Evolutionary conservation across 1,139 yeast genomes (phyloP).

Genomic region (Candida albicans): DNA sequence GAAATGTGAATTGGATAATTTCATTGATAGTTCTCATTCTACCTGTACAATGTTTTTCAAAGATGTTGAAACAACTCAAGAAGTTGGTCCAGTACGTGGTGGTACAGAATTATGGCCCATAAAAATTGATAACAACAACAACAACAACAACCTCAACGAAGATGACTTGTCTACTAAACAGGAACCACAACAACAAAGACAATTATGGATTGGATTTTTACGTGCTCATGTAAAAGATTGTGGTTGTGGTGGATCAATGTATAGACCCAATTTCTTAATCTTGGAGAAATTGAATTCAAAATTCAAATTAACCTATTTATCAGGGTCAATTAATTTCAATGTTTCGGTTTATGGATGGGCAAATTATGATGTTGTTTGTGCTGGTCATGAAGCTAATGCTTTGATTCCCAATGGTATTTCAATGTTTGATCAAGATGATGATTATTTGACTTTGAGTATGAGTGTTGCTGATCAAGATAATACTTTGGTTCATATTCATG

Average conservation of each 20-base stretch:
- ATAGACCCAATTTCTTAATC: conserved; percentile 37
- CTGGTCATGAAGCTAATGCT: conserved; percentile 26
- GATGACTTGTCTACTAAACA: not conserved
- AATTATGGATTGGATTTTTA: conserved; percentile 39
- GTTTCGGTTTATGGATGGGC: conserved; percentile 35
- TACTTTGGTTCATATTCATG: conserved; percentile 27
- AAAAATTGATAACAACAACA: not conserved
- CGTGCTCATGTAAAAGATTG: conserved; percentile 36
- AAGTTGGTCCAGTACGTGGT: conserved; percentile 38
- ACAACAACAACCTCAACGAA: too few species aligned
- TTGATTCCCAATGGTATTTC: conserved; percentile 37
- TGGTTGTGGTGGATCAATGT: conserved; percentile 38
- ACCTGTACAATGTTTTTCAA: conserved; percentile 30
- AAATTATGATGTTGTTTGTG: conserved; percentile 26
- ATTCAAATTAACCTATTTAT: conserved; percentile 30
- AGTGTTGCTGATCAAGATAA: conserved; percentile 39
- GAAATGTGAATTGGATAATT: conserved; percentile 28
- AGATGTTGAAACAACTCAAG: conserved; percentile 12
- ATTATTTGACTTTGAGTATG: conserved; percentile 31
- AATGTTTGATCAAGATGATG: conserved; percentile 16
- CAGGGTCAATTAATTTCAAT: conserved; percentile 38
- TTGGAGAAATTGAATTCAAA: conserved; percentile 21
- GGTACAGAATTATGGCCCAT: conserved; percentile 35
- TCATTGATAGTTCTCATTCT: conserved; percentile 24
- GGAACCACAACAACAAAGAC: conserved; percentile 8